Evolutionary conservation across 2,329 filamentous ascomycete genomes (phyloP).

Genomic region (Penicillium sp.): DNA sequence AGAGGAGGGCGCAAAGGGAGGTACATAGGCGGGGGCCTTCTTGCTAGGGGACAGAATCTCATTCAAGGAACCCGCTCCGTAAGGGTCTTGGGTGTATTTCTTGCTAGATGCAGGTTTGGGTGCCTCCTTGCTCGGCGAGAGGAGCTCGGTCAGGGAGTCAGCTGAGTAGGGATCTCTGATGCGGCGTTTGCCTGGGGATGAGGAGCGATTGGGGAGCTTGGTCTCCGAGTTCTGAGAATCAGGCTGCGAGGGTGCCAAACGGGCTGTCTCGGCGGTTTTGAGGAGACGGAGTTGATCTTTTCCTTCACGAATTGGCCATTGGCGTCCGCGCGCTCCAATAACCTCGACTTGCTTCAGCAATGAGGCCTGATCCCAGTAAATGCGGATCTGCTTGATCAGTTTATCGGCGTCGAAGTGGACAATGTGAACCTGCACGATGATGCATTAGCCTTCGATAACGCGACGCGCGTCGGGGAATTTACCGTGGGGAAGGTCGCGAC

Average conservation of each 20-base stretch:
- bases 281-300: constrained; percentile 81
- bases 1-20: constrained; percentile 62
- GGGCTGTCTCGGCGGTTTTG: constrained; percentile 48
- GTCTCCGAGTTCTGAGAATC: constrained; percentile 19
- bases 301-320: constrained; percentile 92
- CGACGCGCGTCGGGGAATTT: constrained; percentile 43
- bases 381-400: constrained; percentile 82
- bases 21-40: constrained; percentile 52
- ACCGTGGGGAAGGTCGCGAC: constrained; percentile 79
- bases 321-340: constrained; percentile 84
- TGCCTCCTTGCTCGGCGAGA: constrained; percentile 58
- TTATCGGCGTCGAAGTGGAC: constrained; percentile 75
- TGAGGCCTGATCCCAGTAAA: constrained; percentile 93
- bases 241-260: constrained; percentile 20
- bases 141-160: constrained; percentile 68
- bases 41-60: constrained; percentile 62
- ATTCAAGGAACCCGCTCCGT: constrained; percentile 60
- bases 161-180: constrained; percentile 47
- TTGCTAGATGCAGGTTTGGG: constrained; percentile 28
- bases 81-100: constrained; percentile 38
- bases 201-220: constrained; percentile 15
- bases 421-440: constrained; percentile 68
- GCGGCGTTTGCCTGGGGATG: constrained; percentile 43
- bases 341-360: constrained; percentile 91
- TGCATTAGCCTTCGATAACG: constrained; percentile 14